Conservation (phyloP, 139 green algal species). For the Haematococcus lacustris region DNA sequence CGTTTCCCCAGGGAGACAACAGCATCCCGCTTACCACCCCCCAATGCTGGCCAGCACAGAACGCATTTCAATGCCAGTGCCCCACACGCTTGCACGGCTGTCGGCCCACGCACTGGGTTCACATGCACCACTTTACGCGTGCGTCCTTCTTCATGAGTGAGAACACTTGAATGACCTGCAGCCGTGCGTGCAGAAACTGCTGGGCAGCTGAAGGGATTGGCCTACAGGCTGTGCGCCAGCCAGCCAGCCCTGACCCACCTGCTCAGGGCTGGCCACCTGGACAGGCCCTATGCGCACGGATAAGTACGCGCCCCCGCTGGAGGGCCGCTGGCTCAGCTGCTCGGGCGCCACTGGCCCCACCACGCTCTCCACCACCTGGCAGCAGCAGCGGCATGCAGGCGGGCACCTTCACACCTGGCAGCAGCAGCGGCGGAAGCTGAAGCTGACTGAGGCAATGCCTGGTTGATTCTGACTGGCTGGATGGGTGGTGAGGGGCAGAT, state of each 20-base stretch:
- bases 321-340: slow-evolving; percentile 18
- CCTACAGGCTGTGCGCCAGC: neutral
- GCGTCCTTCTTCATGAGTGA: slow-evolving; percentile 22
- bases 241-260: slow-evolving; percentile 12
- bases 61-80: no score
- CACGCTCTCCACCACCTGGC: slow-evolving; percentile 19
- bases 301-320: slow-evolving; percentile 22
- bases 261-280: slow-evolving; percentile 19
- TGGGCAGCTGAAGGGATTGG: neutral
- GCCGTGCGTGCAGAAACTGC: neutral
- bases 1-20: no score
- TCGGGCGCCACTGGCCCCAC: slow-evolving; percentile 27
- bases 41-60: no score
- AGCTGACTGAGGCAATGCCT: no score
- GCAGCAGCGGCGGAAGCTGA: no score
- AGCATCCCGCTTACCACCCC: no score
- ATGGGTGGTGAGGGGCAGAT: no score
- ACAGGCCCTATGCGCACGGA: slow-evolving; percentile 29
- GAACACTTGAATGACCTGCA: slow-evolving; percentile 24
- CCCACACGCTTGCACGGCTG: no score
- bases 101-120: slow-evolving; percentile 1
- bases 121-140: slow-evolving; percentile 27
- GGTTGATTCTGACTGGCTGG: no score
- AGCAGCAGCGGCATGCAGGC: neutral
- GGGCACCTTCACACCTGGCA: neutral